phyloP scores from a whole-genome alignment of 164 flowering plant species.

The Echeveria elegans region DNA sequence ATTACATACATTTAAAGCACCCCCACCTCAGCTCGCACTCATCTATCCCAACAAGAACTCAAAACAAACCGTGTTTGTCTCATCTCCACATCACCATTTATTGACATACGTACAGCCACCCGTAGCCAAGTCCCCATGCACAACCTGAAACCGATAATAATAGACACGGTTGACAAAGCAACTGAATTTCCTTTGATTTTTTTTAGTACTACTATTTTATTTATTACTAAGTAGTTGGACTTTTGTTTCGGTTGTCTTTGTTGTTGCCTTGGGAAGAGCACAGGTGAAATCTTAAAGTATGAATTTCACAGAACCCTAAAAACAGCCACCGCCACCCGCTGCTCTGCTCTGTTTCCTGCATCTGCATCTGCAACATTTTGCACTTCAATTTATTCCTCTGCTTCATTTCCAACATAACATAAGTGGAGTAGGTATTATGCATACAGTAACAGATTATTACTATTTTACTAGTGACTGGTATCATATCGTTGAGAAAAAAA shows the following conservation, averaged over 20 bases:
- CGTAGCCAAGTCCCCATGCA: background rate
- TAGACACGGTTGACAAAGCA: background rate
- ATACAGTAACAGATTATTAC: background rate
- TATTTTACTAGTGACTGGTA: background rate
- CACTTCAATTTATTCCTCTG: constrained; percentile 8
- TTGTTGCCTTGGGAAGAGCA: background rate
- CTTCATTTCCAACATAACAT: background rate
- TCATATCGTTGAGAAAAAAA: background rate
- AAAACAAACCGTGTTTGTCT: background rate
- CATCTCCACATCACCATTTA: background rate
- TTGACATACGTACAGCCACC: background rate
- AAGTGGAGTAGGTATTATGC: background rate
- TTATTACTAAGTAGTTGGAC: background rate
- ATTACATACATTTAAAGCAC: background rate
- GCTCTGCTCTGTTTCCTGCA: background rate
- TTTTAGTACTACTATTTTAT: background rate
- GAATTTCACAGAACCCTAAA: background rate
- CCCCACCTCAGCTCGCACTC: background rate
- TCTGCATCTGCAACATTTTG: background rate
- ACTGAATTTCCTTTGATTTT: background rate
- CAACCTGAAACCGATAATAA: background rate
- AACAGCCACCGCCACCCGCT: constrained; percentile 2
- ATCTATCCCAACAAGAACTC: background rate
- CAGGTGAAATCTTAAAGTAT: background rate
- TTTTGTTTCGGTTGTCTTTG: background rate